These are phyloP conservation scores for Papiliotrema terrestris DNA, from an alignment of 1,284 basidiomycete species.

Conservation along the genomic window DNA sequence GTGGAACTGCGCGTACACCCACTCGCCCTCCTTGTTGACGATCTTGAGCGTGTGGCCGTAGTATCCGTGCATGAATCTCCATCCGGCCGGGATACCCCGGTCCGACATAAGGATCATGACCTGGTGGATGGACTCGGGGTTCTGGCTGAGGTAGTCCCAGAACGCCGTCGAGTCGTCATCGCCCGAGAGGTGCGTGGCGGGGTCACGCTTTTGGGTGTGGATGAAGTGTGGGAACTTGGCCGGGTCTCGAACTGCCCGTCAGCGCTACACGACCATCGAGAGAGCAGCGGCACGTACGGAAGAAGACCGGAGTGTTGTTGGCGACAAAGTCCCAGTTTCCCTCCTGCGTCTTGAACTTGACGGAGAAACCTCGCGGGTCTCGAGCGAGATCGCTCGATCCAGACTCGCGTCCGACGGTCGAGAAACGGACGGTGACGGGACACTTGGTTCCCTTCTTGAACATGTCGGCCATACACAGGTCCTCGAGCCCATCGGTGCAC, in stretches of 20 bases:
- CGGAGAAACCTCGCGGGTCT: constrained; percentile 85
- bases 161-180: constrained; percentile 48
- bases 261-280: background rate
- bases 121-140: constrained; percentile 88
- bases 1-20: constrained; percentile 82
- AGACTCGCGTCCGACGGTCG: constrained; percentile 62
- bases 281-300: constrained; percentile 60
- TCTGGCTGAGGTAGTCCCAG: constrained; percentile 86
- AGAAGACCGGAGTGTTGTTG: constrained; percentile 90
- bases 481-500: constrained; percentile 74
- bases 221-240: constrained; percentile 73
- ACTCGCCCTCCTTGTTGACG: constrained; percentile 74
- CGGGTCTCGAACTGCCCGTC: constrained; percentile 58
- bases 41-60: constrained; percentile 89
- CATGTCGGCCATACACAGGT: constrained; percentile 70
- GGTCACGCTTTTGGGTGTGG: constrained; percentile 81
- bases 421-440: constrained; percentile 48
- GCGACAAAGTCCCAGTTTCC: constrained; percentile 87
- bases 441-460: constrained; percentile 71
- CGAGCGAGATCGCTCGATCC: constrained; percentile 84
- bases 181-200: constrained; percentile 51
- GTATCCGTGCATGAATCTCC: constrained; percentile 81
- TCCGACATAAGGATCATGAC: constrained; percentile 64
- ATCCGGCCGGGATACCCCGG: constrained; percentile 81
- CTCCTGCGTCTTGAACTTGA: constrained; percentile 85